Base-by-base conservation (phyloP, 108 stramenopile genomes). In the Nitzschia sp. region DNA sequence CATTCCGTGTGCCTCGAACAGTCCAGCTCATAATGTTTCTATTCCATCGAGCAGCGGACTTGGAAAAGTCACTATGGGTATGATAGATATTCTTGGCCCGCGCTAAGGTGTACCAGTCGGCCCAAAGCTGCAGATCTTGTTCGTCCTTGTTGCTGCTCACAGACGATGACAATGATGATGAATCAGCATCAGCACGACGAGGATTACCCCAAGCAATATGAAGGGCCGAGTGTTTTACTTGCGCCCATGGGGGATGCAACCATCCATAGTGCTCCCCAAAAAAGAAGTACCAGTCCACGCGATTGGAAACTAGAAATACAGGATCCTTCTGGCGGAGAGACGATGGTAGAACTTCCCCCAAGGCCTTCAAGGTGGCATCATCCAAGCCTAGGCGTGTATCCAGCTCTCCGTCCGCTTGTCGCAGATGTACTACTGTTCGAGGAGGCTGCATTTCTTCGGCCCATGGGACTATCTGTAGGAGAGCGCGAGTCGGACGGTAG, bases 31-130 rank as follows among this genome's bases (percentile, higher is more conserved):
- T 22, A 16, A 2, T 0, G 11, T 25, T 38, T 15, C 41, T n/a
- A 61, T 31, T 79, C 82, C 82, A 83, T 53, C 76, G 78, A 16
- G 75, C 27, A 2, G 79, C 82, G 13, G 76, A 77, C 21, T 25
- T n/a, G 2, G 77, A 78, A 71, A 80, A 83, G 60, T 83, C 82
- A 41, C 75, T 77, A 34, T 61, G 59, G 9, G 82, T 79, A 50
- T 83, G 82, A 48, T 70, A 73, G 19, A 83, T 73, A 1, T 32
- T 31, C 29, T 83, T 32, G 17, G 82, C 75, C 13, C 28, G 41
- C 28, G 62, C 48, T 8, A 83, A 48, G 2, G 79, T 77, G 36
- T 70, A 83, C 82, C 82, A 83, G 44, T 83, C 82, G 13, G 68
- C 65, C 71, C 72, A 83, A 53, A 83, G 45, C 55, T 83, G 73